Conservation (phyloP, 495 filamentous ascomycete species). For the Neurospora sp. region DNA sequence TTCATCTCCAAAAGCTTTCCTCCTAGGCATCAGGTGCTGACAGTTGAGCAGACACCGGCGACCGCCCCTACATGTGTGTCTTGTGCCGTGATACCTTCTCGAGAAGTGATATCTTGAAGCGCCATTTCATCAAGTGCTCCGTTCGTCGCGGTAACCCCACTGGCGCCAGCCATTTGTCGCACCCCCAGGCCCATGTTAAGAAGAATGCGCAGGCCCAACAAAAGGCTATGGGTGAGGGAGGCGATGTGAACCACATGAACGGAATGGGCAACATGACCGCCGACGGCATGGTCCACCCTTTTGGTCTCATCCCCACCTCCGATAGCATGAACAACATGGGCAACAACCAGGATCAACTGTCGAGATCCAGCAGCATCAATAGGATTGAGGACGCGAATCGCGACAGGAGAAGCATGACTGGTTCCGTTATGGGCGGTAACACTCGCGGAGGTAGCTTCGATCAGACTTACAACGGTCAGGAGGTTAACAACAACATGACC, state of each 20-base stretch:
- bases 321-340: constrained; percentile 41
- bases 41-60: constrained; percentile 67
- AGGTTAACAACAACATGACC: constrained; percentile 41
- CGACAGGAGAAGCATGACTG: constrained; percentile 45
- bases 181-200: constrained; percentile 80
- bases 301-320: constrained; percentile 34
- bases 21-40: constrained; percentile 9
- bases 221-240: constrained; percentile 35
- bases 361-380: constrained; percentile 50
- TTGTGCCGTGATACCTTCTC: constrained; percentile 98
- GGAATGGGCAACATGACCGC: constrained; percentile 40
- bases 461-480: constrained; percentile 41
- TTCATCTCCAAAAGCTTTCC: neutral
- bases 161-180: constrained; percentile 81
- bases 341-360: constrained; percentile 45
- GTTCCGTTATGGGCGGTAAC: constrained; percentile 27
- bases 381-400: constrained; percentile 38
- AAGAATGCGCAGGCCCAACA: constrained; percentile 54
- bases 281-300: constrained; percentile 42
- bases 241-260: constrained; percentile 43
- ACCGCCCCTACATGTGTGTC: constrained; percentile 93
- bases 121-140: constrained; percentile 97
- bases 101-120: constrained; percentile 93
- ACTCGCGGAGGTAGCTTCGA: constrained; percentile 32
- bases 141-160: constrained; percentile 90